Conservation (phyloP, 305 asterid species). For the Solanum aculeatissimum region DNA sequence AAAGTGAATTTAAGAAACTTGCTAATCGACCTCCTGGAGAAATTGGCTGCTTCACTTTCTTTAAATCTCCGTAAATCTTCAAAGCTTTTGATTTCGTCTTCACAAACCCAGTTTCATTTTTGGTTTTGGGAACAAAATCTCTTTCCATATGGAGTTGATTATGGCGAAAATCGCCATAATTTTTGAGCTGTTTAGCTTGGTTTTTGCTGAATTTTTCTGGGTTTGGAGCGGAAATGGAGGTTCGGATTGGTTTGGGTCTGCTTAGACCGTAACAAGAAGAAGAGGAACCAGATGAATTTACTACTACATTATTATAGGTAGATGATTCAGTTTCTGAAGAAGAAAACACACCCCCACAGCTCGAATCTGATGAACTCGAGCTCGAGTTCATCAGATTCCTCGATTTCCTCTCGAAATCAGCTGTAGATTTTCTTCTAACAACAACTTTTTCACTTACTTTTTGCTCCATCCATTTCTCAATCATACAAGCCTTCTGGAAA, state of each 20-base stretch:
- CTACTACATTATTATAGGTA: conserved; percentile 9
- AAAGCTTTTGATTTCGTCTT: conserved; percentile 70
- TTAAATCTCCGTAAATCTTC: conserved; percentile 70
- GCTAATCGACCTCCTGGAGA: conserved; percentile 86
- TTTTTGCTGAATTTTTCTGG: neutral
- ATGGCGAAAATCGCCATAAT: neutral
- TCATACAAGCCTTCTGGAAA: conserved; percentile 55
- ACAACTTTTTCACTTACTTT: conserved; percentile 30
- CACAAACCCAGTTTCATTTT: conserved; percentile 40
- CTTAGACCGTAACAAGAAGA: conserved; percentile 27
- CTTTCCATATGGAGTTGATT: neutral
- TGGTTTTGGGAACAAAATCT: conserved; percentile 9
- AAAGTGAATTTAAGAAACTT: conserved; percentile 61
- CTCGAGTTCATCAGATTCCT: conserved; percentile 28
- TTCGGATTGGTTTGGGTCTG: conserved; percentile 60
- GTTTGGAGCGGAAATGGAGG: conserved; percentile 11
- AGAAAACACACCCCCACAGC: conserved; percentile 40
- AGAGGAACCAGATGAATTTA: conserved; percentile 2
- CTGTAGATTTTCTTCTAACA: conserved; percentile 29
- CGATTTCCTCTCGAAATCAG: conserved; percentile 28
- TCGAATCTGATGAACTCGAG: conserved; percentile 68
- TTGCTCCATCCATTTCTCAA: conserved; percentile 92
- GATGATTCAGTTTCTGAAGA: conserved; percentile 51
- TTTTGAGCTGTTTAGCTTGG: conserved; percentile 6
- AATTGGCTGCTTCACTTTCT: conserved; percentile 83